Conservation (phyloP, 2,329 filamentous ascomycete species). For the Neopestalotiopsis clavispora region DNA sequence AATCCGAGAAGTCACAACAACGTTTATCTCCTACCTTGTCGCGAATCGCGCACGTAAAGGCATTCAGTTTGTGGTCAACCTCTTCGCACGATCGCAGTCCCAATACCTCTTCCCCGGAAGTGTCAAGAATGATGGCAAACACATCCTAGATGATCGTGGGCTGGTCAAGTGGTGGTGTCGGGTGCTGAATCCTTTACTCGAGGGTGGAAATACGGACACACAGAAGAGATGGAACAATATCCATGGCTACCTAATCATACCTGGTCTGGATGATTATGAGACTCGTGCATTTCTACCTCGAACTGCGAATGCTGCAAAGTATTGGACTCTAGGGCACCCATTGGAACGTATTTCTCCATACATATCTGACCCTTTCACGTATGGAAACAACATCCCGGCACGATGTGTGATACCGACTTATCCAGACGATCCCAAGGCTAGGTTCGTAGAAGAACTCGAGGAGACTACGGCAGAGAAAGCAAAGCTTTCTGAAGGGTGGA, state of each 20-base stretch:
- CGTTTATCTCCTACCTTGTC: constrained; percentile 79
- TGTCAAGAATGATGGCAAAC: constrained; percentile 81
- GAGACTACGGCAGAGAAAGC: constrained; percentile 64
- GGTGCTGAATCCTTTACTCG: constrained; percentile 78
- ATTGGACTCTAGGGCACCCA: constrained; percentile 75
- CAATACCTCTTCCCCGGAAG: constrained; percentile 97
- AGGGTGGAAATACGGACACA: constrained; percentile 41
- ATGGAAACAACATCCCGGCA: constrained; percentile 66
- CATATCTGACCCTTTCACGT: constrained; percentile 49
- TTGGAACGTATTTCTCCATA: constrained; percentile 70
- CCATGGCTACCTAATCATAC: constrained; percentile 85
- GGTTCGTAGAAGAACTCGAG: constrained; percentile 88
- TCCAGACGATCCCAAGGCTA: constrained; percentile 92
- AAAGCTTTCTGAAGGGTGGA: constrained; percentile 74
- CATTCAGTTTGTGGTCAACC: constrained; percentile 76
- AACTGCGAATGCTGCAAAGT: constrained; percentile 50
- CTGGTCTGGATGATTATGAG: constrained; percentile 83
- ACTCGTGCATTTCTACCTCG: constrained; percentile 79
- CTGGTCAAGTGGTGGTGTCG: constrained; percentile 96
- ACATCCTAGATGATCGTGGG: constrained; percentile 88
- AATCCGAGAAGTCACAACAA: constrained; percentile 72
- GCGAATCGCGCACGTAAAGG: constrained; percentile 66
- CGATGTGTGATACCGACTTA: constrained; percentile 88
- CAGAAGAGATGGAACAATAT: constrained; percentile 49
- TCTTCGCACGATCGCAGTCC: constrained; percentile 90